Base-by-base conservation (phyloP, 371 early-diverging fungal genomes). In the Rhizopus stolonifer region DNA sequence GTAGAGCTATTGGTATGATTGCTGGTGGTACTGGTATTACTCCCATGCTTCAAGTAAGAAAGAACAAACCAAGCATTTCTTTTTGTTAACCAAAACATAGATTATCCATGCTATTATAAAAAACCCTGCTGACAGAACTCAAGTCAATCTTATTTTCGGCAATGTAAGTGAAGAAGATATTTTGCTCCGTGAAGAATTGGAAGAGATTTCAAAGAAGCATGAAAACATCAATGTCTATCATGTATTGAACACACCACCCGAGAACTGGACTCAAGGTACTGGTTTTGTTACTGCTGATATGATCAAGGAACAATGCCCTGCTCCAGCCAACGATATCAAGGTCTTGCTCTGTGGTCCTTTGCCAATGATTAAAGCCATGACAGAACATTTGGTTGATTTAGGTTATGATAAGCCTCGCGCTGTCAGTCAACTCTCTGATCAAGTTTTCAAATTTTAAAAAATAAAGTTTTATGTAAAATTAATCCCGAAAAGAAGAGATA, bases 1-100 rank as follows among this genome's bases (percentile, higher is more conserved):
- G 81, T 47, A 77, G 82, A 25, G 77, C 74, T 9, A 72, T 97
- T 25, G 91, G 93, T 47, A 95, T 98, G 96, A 86, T 98, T 68
- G 90, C 92, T 45, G 95, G 94, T 56, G 92, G 91, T 56, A 88
- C 93, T 49, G 95, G 96, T 46, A 91, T 96, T 63, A 95, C 96
- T 0, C 96, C 96, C 32, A 96, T 96, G 96, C 64, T 67, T 34
- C 68, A 67, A 54, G 68, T 67, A 67, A 24, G 14, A n/a, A n/a
- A n/a, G n/a, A n/a, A n/a, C n/a, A n/a, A n/a, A n/a, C n/a, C n/a
- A n/a, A n/a, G n/a, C n/a, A n/a, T n/a, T n/a, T n/a, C n/a, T n/a
- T n/a, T n/a, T n/a, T n/a, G n/a, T n/a, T n/a, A n/a, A n/a, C n/a
- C n/a, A n/a, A n/a, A n/a, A n/a, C n/a, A 1, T 61, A 84, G 87